Base-by-base conservation (phyloP, 192 early-diverging fungal genomes). In the Backusella luteola region DNA sequence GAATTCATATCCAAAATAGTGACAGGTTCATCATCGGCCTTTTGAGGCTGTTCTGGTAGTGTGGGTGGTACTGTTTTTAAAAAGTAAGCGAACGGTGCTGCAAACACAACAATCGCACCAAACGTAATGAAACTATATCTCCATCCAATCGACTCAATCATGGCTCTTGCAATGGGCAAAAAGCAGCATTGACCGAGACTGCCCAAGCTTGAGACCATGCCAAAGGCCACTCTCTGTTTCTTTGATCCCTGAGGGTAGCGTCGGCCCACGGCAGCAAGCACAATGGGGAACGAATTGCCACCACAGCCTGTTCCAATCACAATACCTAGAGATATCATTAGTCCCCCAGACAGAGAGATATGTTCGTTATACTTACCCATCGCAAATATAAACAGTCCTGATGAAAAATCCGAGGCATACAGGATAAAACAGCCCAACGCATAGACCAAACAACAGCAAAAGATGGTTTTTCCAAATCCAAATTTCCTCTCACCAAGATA, bases 121-220 rank as follows among this genome's bases (percentile, higher is more conserved):
- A 78, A 66, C 11, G 75, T 69, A 66, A 81, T 41, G 7, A 75
- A 66, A 3, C 76, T 46, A n/a, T 56, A 71, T 21, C 44, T 46
- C 81, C 81, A 83, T 5, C 78, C 75, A 67, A 83, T 41, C 0
- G 15, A 23, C 4, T 49, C 35, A 23, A 79, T 71, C 75, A 83
- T 56, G 5, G 17, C 67, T 56, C 67, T 77, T 6, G 78, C 56
- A 21, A 83, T 76, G 4, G 81, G 81, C n/a, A 83, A 71, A 34
- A 79, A 83, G 19, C 63, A 69, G 32, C 74, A 76, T 72, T 83
- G 81, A n/a, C 81, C 81, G 21, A 83, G 73, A 52, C 81, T 83
- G 26, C 81, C 81, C n/a, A 79, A 77, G 32, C 74, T 67, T 6
- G 78, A 79, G 1, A 83, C 81, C 32, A 83, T 59, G 7, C 81